A percentile compares a stretch with the other conserved stretches of the same genome.
phyloP scores from a whole-genome alignment of 768 basidiomycete genomes.

The Cantharellus anzutake region DNA sequence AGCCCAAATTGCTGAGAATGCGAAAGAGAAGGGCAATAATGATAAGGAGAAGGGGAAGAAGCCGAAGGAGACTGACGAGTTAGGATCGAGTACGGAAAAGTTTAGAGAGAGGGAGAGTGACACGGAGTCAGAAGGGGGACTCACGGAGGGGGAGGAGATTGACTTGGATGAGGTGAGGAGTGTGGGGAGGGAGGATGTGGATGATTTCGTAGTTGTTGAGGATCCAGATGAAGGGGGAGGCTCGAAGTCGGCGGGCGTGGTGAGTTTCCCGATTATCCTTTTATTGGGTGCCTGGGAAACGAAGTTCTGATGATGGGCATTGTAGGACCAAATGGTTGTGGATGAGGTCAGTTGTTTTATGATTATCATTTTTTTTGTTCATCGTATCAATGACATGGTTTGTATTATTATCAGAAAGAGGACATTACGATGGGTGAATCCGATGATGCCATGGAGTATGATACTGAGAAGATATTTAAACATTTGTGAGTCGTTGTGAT shows the following conservation, averaged over 20 bases:
- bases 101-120: conserved; percentile 2
- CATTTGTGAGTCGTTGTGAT: conserved; percentile 40
- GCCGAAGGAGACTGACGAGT: conserved; percentile 7
- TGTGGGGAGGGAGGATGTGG: conserved; percentile 21
- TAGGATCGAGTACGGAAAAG: neutral
- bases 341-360: too few relatives aligned
- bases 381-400: neutral
- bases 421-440: conserved; percentile 51
- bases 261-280: neutral
- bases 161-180: too few relatives aligned
- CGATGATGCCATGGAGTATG: conserved; percentile 53
- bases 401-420: neutral
- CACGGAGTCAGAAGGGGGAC: conserved; percentile 6
- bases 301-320: neutral
- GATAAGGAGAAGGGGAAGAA: conserved; percentile 12
- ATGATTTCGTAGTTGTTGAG: conserved; percentile 20
- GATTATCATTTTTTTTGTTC: too few relatives aligned
- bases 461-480: conserved; percentile 57
- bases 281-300: neutral
- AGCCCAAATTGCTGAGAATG: conserved; percentile 5
- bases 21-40: conserved; percentile 13
- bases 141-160: conserved; percentile 14
- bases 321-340: too few relatives aligned
- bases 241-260: neutral
- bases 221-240: neutral